These are phyloP conservation scores for Ophiostoma triangulosporum DNA, from an alignment of 2,329 filamentous ascomycete species.

Conservation along the genomic window DNA sequence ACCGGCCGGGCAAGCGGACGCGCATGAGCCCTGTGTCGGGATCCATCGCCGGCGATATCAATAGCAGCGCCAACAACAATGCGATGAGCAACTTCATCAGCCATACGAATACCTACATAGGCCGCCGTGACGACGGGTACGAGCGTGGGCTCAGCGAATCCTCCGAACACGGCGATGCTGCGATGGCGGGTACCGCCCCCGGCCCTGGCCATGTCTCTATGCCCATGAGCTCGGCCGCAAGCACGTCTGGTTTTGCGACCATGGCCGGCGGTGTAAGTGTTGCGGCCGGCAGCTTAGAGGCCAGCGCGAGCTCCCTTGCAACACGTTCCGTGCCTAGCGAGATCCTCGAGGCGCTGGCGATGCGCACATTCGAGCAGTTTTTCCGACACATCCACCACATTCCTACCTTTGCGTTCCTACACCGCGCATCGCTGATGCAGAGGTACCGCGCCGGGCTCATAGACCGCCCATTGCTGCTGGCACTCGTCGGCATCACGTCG, in stretches of 20 bases:
- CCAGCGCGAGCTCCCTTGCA: neutral
- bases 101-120: conserved; percentile 5
- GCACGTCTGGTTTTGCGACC: neutral
- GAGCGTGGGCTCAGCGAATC: conserved; percentile 20
- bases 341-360: conserved; percentile 34
- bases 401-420: conserved; percentile 44
- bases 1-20: conserved; percentile 33
- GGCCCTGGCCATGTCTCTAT: neutral
- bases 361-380: conserved; percentile 41
- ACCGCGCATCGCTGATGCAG: conserved; percentile 46
- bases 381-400: conserved; percentile 47
- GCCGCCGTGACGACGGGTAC: neutral
- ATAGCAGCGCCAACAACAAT: neutral
- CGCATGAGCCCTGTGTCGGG: conserved; percentile 11
- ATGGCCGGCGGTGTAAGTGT: conserved; percentile 2
- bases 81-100: neutral
- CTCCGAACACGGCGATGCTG: conserved; percentile 10
- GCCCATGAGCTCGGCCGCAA: neutral
- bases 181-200: neutral
- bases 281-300: conserved; percentile 1
- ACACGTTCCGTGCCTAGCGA: conserved; percentile 20
- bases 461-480: conserved; percentile 38
- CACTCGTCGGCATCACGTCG: conserved; percentile 42
- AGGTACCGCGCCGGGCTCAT: conserved; percentile 43
- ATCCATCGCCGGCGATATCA: neutral